These are phyloP conservation scores for Cyathus striatus DNA, from an alignment of 768 basidiomycete species.

Conservation along the genomic window DNA sequence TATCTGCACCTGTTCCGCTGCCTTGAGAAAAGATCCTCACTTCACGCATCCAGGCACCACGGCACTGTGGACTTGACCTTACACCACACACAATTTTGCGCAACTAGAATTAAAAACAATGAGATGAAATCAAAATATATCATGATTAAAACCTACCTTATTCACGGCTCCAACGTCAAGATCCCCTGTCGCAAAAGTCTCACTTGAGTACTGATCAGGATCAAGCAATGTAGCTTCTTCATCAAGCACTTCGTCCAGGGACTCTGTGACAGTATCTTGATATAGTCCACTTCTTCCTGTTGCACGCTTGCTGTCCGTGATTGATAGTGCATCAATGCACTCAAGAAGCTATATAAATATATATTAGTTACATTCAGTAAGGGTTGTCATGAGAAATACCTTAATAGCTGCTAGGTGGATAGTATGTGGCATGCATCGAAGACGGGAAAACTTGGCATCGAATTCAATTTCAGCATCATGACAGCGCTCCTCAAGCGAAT, in stretches of 20 bases:
- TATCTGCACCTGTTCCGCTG: neutral
- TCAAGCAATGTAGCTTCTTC: conserved; percentile 2
- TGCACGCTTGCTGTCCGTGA: conserved; percentile 11
- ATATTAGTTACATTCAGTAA: neutral
- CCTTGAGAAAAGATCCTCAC: conserved; percentile 5
- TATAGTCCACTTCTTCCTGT: conserved; percentile 10
- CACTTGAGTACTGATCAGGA: neutral
- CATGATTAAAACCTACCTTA: no score
- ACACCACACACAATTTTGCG: conserved; percentile 17
- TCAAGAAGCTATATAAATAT: neutral
- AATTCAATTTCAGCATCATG: conserved; percentile 14
- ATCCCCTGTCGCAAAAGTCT: conserved; percentile 3
- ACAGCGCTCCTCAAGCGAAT: conserved; percentile 11
- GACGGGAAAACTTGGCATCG: conserved; percentile 12
- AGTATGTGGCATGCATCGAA: conserved; percentile 32
- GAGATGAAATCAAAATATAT: no score
- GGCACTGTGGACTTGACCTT: conserved; percentile 15
- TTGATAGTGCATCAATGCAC: conserved; percentile 17
- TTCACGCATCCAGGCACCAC: conserved; percentile 11
- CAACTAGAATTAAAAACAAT: no score
- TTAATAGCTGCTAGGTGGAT: conserved; percentile 29
- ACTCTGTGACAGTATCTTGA: conserved; percentile 12
- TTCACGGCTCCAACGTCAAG: no score
- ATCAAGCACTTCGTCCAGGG: conserved; percentile 7
- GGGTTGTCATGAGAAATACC: conserved; percentile 9